A percentile compares a stretch with the other conserved stretches of the same genome.
These are phyloP conservation scores for Rosa rugosa DNA, from an alignment of 306 rosid genomes.

Conservation along the genomic window DNA sequence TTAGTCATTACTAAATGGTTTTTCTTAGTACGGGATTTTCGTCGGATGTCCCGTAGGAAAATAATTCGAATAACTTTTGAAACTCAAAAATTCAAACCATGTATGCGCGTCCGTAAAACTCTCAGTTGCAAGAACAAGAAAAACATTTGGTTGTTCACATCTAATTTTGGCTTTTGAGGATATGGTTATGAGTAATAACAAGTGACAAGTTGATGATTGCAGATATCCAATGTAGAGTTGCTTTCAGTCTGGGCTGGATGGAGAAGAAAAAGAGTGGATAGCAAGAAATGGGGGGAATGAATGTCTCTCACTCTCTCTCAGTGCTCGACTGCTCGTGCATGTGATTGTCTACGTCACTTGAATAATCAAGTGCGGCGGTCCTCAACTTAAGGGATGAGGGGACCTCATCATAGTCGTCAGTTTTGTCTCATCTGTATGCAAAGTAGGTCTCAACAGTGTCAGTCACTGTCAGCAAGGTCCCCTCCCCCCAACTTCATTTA, in stretches of 20 bases:
- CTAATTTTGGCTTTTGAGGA: constrained; percentile 17
- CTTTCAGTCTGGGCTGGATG: constrained; percentile 46
- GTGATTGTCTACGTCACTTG: constrained; percentile 27
- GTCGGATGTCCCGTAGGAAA: too few species aligned
- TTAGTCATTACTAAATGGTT: not conserved
- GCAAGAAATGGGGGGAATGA: constrained; percentile 21
- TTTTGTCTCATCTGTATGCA: constrained; percentile 52
- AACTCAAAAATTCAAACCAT: not conserved
- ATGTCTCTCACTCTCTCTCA: not conserved
- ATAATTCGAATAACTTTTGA: not conserved
- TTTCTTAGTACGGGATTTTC: too few species aligned
- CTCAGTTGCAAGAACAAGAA: constrained; percentile 1
- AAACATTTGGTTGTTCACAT: constrained; percentile 14
- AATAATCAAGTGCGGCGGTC: constrained; percentile 14
- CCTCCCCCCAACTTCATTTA: constrained; percentile 24
- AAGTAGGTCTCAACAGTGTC: constrained; percentile 44
- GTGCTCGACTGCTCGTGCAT: constrained; percentile 24
- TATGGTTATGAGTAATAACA: constrained; percentile 15
- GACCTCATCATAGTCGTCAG: constrained; percentile 42
- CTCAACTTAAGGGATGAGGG: constrained; percentile 33
- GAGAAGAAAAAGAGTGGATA: constrained; percentile 23
- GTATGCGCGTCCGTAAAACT: not conserved
- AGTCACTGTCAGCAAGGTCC: constrained; percentile 25
- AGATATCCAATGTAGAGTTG: constrained; percentile 35
- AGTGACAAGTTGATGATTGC: constrained; percentile 16